Evolutionary conservation across 768 basidiomycete genomes (phyloP), one percentile per base, ranked within the genome.

Genomic region (Naematelia encephala): DNA sequence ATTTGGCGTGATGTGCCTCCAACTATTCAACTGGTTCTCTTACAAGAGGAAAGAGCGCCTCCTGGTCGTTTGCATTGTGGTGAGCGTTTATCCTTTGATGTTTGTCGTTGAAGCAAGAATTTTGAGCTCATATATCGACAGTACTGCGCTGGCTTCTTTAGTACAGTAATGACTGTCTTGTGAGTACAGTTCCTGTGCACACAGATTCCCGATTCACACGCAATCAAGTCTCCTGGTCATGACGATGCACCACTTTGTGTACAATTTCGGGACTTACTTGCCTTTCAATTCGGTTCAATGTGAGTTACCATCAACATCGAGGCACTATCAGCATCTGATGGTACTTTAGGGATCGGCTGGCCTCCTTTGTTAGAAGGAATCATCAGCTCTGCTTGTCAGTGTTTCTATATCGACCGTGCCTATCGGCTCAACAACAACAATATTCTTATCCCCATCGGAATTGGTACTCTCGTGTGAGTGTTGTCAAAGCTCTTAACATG

Each of bases 181-280:
- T 39, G 34, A 39, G 34, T 16, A 8, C 34, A 8, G 34, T 39
- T 39, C 16, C 34, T 39, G 8, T 8, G 34, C 8, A 39, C 34
- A 39, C 8, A 16, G 34, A 8, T 8, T 16, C 34, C 34, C 34
- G 34, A 39, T 16, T 39, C 8, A 39, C 34, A 39, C 16, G 34
- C 34, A 8, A 39, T n/a, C n/a, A 39, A 39, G 34, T 39, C 34
- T 39, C 34, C 8, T 56, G 8, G 55, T 25, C 2, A 26, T 56
- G 21, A 28, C 27, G 14, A 56, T 47, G 43, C 55, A 56, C 45
- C 55, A 45, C 3, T 56, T 56, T 23, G 55, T 29, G 4, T 56
- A 47, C 23, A 44, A 54, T 16, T 56, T 56, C 45, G 55, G 55
- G 21, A 47, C 19, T 13, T 56, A 47, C 26, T 11, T 28, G 5